These are phyloP conservation scores for Colletotrichum tofieldiae DNA, from an alignment of 2,329 filamentous ascomycete species.

Conservation along the genomic window DNA sequence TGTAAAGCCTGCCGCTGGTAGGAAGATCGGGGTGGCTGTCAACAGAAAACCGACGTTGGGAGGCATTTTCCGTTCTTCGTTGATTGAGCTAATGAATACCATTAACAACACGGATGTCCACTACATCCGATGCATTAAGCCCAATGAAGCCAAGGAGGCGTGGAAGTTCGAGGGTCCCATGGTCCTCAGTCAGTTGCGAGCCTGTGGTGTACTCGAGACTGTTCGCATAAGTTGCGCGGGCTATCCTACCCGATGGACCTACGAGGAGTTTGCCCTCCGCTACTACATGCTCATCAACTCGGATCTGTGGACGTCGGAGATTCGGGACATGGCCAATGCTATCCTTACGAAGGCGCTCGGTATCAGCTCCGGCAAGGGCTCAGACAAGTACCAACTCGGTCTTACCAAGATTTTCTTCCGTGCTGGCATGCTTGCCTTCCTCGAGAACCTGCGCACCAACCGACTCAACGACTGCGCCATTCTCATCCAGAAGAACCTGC, in stretches of 20 bases:
- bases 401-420: slow-evolving; percentile 99
- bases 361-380: slow-evolving; percentile 78
- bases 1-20: slow-evolving; percentile 85
- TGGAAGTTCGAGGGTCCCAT: slow-evolving; percentile 99
- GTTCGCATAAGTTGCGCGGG: slow-evolving; percentile 97
- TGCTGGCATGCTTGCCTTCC: slow-evolving; percentile 97
- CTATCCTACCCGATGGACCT: slow-evolving; percentile 98
- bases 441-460: slow-evolving; percentile 93
- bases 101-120: slow-evolving; percentile 99
- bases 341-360: slow-evolving; percentile 92
- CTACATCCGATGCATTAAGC: slow-evolving; percentile 99
- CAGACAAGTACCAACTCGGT: slow-evolving; percentile 97
- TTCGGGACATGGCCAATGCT: slow-evolving; percentile 92
- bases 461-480: slow-evolving; percentile 94
- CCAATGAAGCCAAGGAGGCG: slow-evolving; percentile 94
- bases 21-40: slow-evolving; percentile 91
- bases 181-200: slow-evolving; percentile 96
- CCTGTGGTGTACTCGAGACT: slow-evolving; percentile 98
- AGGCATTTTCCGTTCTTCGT: slow-evolving; percentile 97
- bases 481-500: slow-evolving; percentile 98
- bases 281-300: slow-evolving; percentile 99
- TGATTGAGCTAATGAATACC: slow-evolving; percentile 98
- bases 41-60: slow-evolving; percentile 97
- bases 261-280: slow-evolving; percentile 96
- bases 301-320: slow-evolving; percentile 91